Base-by-base conservation (phyloP, 2,329 filamentous ascomycete genomes). In the Amauroascus niger region DNA sequence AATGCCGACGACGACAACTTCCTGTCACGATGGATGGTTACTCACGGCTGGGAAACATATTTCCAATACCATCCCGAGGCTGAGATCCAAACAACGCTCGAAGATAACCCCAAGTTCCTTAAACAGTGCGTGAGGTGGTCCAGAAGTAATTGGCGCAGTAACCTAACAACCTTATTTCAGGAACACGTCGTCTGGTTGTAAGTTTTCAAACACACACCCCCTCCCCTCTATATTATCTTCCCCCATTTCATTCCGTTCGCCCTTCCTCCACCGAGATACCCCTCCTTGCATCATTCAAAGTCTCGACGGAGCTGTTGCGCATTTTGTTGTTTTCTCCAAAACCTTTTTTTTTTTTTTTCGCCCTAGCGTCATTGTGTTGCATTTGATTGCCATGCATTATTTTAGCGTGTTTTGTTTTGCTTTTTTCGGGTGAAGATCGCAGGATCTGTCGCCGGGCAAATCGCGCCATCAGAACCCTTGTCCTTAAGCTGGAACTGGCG, bases 1-100 rank as follows among this genome's bases (percentile, higher is more conserved):
- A 96, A 96, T 66, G 89, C 91, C 24, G 91, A 97, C 70, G 91
- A 97, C 69, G 91, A 97, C 76, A 97, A 97, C 73, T 97, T 96
- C 73, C 88, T 97, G 62, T 96, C 91, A 6, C 84, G 91, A 55
- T 97, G 91, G 91, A 79, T 97, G 64, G 90, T 96, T 61, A 87
- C 83, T 59, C 86, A 95, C 73, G 80, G 84, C 61, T 95, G 88
- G 87, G 88, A 94, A 73, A 96, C 90, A 20, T 91, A 87, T 77
- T 87, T 96, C 69, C 91, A 97, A 73, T 95, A 95, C 72, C 85
- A 95, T 68, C 81, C 79, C 46, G 88, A 94, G 66, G 94, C 88
- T 63, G 87, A 94, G 71, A 85, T 97, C 57, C 84, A 93, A 74
- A 97, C 91, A 24, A 96, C 90, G 2, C 78, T 97, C 39, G 91